Evolutionary conservation across 768 basidiomycete genomes (phyloP), one percentile per base, ranked within the genome.

Genomic region (Lentinula edodes): DNA sequence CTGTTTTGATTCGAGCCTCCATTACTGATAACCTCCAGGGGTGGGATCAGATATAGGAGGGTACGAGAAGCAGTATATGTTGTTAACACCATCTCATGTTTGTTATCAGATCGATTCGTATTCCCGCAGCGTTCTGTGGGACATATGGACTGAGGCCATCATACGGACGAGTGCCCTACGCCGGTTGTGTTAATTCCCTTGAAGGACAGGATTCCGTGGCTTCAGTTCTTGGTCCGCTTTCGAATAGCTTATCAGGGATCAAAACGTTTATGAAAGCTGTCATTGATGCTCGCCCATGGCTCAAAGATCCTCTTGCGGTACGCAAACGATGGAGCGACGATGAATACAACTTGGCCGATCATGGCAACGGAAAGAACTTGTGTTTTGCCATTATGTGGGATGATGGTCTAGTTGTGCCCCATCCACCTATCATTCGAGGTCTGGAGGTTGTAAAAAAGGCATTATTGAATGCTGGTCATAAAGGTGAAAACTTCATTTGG

Each of bases 31-130:
- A 18, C 16, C 23, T 41, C 20, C 39, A 63, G 89, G 91, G 34
- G 82, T 92, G 10, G 92, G 91, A 46, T 88, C 91, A 28, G 92
- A 93, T 69, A 83, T 93, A 61, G 89, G 88, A 67, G 89, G 90
- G 89, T 89, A 68, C 67, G 67, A 59, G 41, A 55, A 42, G 16
- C 8, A 1, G 16, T 16, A 55, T 38, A 23, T 20, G 16, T 7
- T 4, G 36, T 28, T 41, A 9, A 35, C 51, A 51, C 18, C 18
- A 20, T 34, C 28, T 45, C 35, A 32, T 16, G 39, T 28, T 32
- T 45, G 13, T 16, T 48, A 9, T 41, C 41, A 90, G 89, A 4
- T 91, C 90, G 3, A 68, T 91, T 32, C 85, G 91, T 16, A 86
- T 89, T 60, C 91, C 91, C 6, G 70, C 85, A 8, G 80, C 79